Conservation (phyloP, 768 basidiomycete genomes). For the Cyclocybe aegerita region DNA sequence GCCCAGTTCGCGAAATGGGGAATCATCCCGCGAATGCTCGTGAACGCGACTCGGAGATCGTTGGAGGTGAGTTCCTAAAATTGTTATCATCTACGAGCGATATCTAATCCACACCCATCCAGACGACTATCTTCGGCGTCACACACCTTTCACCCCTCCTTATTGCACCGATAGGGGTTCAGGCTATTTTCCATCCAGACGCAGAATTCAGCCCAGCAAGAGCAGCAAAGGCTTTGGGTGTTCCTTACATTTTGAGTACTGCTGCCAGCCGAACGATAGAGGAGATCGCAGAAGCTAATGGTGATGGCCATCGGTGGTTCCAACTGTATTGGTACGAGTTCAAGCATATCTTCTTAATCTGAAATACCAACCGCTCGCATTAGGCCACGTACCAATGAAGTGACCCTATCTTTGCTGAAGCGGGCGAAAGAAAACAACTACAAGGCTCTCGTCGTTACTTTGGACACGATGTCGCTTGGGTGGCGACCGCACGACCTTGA, state of each 20-base stretch:
- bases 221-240: conserved; percentile 58
- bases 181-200: conserved; percentile 68
- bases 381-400: conserved; percentile 62
- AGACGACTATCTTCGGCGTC: conserved; percentile 75
- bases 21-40: conserved; percentile 82
- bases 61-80: conserved; percentile 47
- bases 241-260: conserved; percentile 77
- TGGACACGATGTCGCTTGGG: conserved; percentile 72
- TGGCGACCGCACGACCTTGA: conserved; percentile 79
- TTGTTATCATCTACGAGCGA: neutral
- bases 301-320: conserved; percentile 70
- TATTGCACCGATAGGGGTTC: conserved; percentile 77
- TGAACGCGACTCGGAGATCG: conserved; percentile 53
- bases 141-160: conserved; percentile 61
- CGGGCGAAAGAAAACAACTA: conserved; percentile 69
- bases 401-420: conserved; percentile 62
- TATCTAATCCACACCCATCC: neutral
- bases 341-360: neutral
- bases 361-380: neutral
- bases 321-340: conserved; percentile 72
- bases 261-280: conserved; percentile 74
- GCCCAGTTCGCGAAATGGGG: conserved; percentile 64
- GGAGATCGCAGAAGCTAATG: conserved; percentile 73
- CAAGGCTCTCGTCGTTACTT: conserved; percentile 72
- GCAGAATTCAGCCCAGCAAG: conserved; percentile 71